Evolutionary conservation across 73 alveolate species (phyloP), one percentile per base, ranked within the genome.

Genomic region (Effrenium voratum): DNA sequence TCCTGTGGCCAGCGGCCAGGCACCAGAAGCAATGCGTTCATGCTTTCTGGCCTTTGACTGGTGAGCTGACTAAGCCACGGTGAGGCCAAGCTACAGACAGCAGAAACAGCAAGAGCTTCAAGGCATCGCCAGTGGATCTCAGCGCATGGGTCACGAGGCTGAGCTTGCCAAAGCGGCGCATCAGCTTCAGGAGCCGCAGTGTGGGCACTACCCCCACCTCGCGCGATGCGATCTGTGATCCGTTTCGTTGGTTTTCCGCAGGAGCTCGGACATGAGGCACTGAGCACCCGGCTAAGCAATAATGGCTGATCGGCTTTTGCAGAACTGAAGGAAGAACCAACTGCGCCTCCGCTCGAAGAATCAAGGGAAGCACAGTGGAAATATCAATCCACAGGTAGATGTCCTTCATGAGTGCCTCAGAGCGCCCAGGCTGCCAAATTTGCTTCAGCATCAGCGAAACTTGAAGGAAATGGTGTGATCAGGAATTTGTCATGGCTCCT

Each of bases 161-260:
- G 47, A 87, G 95, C 60, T 87, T 87, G 38, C 95, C 95, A 45
- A 87, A 87, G 15, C 95, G 83, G 12, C 95, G 52, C 40, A 63
- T n/a, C 49, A 87, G 84, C 84, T 87, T 87, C 70, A 87, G 70
- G 70, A 87, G 47, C 34, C 95, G 70, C 30, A 87, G 50, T 28
- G 95, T 87, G 4, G 95, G 95, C n/a, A 87, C 95, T 5, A 66
- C 95, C 38, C 95, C 95, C 16, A 66, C 94, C 94, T 86, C 36
- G 22, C 44, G 26, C 32, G 26, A 52, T 52, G 63, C 19, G 63
- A 12, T 8, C 19, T 52, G 63, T 19, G 63, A 12, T 52, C 63
- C 63, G 63, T 52, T 19, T 52, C 19, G 63, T 52, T 52, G 63
- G 8, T 52, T 52, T 8, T 52, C 63, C 63, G 63, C 19, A 52